Evolutionary conservation across 352 stramenopile genomes (phyloP).

Genomic region (Phytophthora lateralis): DNA sequence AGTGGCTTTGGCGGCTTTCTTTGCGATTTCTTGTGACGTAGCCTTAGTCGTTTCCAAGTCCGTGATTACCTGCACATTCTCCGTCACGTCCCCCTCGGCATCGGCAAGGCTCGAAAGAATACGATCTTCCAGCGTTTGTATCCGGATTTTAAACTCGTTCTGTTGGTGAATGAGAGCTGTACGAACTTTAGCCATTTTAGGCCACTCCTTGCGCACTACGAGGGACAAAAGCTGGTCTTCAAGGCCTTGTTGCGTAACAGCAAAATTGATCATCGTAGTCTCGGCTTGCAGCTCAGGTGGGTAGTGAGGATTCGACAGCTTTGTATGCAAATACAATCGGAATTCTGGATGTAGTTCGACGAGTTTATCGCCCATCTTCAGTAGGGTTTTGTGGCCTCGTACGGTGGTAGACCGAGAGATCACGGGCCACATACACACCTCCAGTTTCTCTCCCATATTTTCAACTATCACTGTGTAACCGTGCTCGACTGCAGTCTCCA

Average conservation of each 20-base stretch:
- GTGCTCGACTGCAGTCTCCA: conserved; percentile 84
- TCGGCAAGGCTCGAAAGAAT: conserved; percentile 87
- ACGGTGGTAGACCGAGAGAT: conserved; percentile 78
- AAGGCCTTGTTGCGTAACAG: conserved; percentile 88
- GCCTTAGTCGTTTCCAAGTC: conserved; percentile 94
- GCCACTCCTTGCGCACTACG: conserved; percentile 91
- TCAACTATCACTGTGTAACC: conserved; percentile 87
- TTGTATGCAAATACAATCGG: conserved; percentile 91
- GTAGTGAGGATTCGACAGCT: conserved; percentile 93
- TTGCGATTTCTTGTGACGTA: conserved; percentile 86
- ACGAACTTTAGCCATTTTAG: conserved; percentile 81
- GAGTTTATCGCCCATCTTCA: conserved; percentile 90
- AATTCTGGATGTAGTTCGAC: conserved; percentile 86
- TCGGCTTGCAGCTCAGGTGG: conserved; percentile 92
- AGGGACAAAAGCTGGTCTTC: conserved; percentile 91
- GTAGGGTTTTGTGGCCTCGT: conserved; percentile 70
- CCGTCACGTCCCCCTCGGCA: conserved; percentile 89
- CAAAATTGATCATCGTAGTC: conserved; percentile 93
- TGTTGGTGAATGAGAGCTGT: conserved; percentile 87
- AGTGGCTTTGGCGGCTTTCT: conserved; percentile 76
- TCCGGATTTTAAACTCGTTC: conserved; percentile 90
- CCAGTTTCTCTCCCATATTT: conserved; percentile 89
- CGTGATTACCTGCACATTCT: conserved; percentile 96
- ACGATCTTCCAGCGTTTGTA: conserved; percentile 89
- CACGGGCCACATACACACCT: conserved; percentile 86